Percentiles rank a stretch among this genome's conserved stretches.
These are phyloP conservation scores for Botrytis paeoniae DNA, from an alignment of 2,329 filamentous ascomycete genomes.

Conservation along the genomic window DNA sequence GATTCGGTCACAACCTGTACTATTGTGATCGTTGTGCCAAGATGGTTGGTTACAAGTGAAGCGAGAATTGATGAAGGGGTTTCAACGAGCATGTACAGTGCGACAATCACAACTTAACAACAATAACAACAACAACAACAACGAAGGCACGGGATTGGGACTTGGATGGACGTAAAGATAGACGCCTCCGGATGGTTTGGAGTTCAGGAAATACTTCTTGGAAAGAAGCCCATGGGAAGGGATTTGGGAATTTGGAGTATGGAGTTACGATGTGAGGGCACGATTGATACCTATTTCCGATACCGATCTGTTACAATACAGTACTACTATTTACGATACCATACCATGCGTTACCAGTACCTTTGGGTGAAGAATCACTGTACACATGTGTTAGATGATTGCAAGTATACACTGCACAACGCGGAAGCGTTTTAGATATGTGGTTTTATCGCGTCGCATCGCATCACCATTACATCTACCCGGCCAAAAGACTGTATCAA, in stretches of 20 bases:
- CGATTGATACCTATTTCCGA: slow-evolving; percentile 10
- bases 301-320: slow-evolving; percentile 14
- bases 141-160: neutral
- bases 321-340: neutral
- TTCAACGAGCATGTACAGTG: neutral
- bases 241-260: neutral
- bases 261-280: slow-evolving; percentile 6
- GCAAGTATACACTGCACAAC: neutral
- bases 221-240: neutral
- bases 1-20: slow-evolving; percentile 63
- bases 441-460: neutral
- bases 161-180: neutral
- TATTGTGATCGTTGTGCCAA: slow-evolving; percentile 63
- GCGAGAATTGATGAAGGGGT: slow-evolving; percentile 8
- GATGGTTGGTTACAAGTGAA: slow-evolving; percentile 62
- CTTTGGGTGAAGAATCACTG: neutral
- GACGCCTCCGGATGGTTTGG: neutral
- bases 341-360: neutral
- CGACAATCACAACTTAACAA: neutral
- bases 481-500: neutral
- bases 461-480: neutral
- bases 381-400: neutral
- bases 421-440: neutral
- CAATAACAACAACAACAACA: neutral
- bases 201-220: neutral